phyloP scores from a whole-genome alignment of 2,329 filamentous ascomycete species.

The Truncatella angustata region DNA sequence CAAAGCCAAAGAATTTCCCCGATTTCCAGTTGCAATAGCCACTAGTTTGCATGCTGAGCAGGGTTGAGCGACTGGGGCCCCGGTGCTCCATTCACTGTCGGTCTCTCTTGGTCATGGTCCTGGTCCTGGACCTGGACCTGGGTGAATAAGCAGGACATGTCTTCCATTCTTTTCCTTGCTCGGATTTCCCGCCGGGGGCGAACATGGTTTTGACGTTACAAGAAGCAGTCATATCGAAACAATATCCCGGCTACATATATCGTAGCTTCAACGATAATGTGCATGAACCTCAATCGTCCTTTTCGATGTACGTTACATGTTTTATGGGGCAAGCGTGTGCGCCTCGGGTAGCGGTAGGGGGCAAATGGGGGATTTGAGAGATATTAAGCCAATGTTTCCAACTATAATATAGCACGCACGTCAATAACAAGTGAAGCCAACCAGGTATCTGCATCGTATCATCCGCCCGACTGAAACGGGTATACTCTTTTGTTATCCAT shows the following conservation, averaged over 20 bases:
- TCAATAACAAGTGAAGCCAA: not conserved
- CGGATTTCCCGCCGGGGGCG: no score
- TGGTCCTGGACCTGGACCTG: no score
- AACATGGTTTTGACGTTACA: no score
- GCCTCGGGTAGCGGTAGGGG: not conserved
- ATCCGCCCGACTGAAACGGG: not conserved
- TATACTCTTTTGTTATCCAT: no score
- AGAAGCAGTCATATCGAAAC: no score
- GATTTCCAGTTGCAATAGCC: slow-evolving; percentile 7
- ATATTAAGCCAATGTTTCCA: not conserved
- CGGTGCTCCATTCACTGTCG: not conserved
- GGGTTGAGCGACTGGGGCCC: slow-evolving; percentile 3
- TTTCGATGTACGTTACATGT: no score
- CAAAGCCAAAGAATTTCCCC: slow-evolving; percentile 7
- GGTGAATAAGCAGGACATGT: no score
- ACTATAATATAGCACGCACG: not conserved
- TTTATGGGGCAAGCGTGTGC: no score
- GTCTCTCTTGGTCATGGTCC: not conserved
- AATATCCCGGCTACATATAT: no score
- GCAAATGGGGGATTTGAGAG: not conserved
- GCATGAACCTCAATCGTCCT: no score
- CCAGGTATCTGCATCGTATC: not conserved
- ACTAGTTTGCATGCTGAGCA: slow-evolving; percentile 8
- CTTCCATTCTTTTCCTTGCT: no score
- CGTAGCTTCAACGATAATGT: no score